Percentiles rank a stretch among this genome's conserved stretches.
phyloP scores from a whole-genome alignment of 306 rosid species.

The Ormosia semicastrata region DNA sequence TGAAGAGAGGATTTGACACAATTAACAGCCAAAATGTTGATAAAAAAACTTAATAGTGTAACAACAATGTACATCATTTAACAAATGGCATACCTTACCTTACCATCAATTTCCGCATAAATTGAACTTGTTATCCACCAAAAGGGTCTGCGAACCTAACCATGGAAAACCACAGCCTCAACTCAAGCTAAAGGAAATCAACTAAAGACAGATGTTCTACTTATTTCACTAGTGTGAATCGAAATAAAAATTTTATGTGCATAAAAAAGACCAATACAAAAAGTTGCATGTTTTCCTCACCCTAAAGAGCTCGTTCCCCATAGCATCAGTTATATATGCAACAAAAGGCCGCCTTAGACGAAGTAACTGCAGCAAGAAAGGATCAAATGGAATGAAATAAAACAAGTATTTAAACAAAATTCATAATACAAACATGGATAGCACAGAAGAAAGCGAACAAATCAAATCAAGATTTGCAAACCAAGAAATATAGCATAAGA shows the following conservation, averaged over 20 bases:
- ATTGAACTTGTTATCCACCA: conserved; percentile 99
- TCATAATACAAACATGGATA: not conserved
- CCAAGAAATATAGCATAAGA: not conserved
- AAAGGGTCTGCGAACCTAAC: conserved; percentile 92
- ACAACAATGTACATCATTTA: not conserved
- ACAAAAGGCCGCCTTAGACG: conserved; percentile 90
- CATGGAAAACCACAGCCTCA: conserved; percentile 25
- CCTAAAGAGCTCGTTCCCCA: conserved; percentile 83
- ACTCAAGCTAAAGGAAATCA: conserved; percentile 26
- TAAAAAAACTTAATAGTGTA: not conserved
- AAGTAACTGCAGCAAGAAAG: conserved; percentile 62
- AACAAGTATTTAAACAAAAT: conserved; percentile 9
- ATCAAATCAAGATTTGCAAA: conserved; percentile 19
- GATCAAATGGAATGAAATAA: conserved; percentile 15
- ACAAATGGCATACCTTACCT: conserved; percentile 77
- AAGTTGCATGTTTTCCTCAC: conserved; percentile 46
- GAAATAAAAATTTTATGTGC: not conserved
- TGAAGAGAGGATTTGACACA: conserved; percentile 34
- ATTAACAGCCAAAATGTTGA: conserved; percentile 35
- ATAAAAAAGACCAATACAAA: not conserved
- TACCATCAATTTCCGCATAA: conserved; percentile 87
- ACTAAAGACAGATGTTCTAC: not conserved
- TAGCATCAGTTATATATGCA: conserved; percentile 75
- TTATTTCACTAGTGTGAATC: not conserved
- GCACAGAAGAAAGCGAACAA: not conserved